Conservation (phyloP, 352 stramenopile genomes). For the Phytopythium sindhum region DNA sequence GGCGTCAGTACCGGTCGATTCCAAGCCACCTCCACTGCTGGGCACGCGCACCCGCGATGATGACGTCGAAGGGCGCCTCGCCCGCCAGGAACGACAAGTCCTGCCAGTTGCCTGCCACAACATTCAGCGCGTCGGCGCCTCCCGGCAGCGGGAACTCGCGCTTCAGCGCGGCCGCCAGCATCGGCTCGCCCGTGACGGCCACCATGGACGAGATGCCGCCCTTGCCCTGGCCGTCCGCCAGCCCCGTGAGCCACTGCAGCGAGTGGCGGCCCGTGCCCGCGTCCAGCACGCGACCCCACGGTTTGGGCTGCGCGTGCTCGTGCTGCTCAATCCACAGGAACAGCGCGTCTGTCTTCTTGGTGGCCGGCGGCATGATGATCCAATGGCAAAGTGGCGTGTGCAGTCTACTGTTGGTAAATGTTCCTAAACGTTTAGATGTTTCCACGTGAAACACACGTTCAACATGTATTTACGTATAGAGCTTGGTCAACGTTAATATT, state of each 20-base stretch:
- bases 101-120: conserved; percentile 75
- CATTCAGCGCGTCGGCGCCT: conserved; percentile 25
- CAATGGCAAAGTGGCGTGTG: not conserved
- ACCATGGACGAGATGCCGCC: conserved; percentile 32
- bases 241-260: conserved; percentile 72
- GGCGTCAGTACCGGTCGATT: not conserved
- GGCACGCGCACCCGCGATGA: conserved; percentile 49
- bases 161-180: conserved; percentile 41
- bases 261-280: conserved; percentile 89
- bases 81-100: conserved; percentile 57
- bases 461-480: no score
- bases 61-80: conserved; percentile 65
- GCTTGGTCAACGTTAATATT: no score
- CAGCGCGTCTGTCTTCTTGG: conserved; percentile 58
- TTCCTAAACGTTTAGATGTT: no score
- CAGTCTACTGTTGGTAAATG: no score
- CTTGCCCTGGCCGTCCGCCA: conserved; percentile 14
- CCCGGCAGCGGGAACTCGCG: conserved; percentile 33
- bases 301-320: conserved; percentile 23
- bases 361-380: not conserved
- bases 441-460: no score
- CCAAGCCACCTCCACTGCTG: not conserved
- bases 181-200: conserved; percentile 70
- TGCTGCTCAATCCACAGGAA: conserved; percentile 74
- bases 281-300: conserved; percentile 81